phyloP scores from a whole-genome alignment of 768 basidiomycete species.

The Nidularia pulvinata region DNA sequence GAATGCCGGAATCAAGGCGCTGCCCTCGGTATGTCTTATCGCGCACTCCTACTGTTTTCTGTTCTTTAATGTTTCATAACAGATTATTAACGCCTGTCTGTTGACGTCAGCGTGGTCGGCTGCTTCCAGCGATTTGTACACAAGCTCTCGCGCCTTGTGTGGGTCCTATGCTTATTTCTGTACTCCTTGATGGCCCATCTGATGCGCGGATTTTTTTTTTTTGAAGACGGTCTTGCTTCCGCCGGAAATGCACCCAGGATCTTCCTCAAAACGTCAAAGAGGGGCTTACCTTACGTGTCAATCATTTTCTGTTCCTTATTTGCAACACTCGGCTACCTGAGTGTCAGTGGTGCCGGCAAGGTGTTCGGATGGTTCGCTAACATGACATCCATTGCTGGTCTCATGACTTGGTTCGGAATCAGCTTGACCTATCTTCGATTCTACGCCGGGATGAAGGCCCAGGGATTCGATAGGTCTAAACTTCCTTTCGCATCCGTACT shows the following conservation, averaged over 20 bases:
- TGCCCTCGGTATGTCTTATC: constrained; percentile 66
- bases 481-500: constrained; percentile 72
- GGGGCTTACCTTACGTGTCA: constrained; percentile 77
- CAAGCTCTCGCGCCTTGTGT: constrained; percentile 87
- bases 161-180: constrained; percentile 20
- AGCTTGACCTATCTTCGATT: constrained; percentile 80
- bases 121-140: constrained; percentile 87
- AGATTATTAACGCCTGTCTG: constrained; percentile 83
- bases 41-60: not conserved
- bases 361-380: constrained; percentile 85
- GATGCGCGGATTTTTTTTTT: not conserved
- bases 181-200: no score
- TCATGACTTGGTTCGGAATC: constrained; percentile 86
- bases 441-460: constrained; percentile 77
- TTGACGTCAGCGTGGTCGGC: constrained; percentile 94
- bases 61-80: not conserved
- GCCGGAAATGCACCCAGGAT: constrained; percentile 82
- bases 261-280: constrained; percentile 67
- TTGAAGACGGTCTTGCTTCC: constrained; percentile 74
- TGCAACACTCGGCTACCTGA: constrained; percentile 82
- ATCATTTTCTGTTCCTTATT: constrained; percentile 72
- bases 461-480: constrained; percentile 69
- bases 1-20: constrained; percentile 80
- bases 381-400: constrained; percentile 68
- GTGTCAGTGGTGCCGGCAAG: constrained; percentile 62